Conservation (phyloP, 768 basidiomycete species). For the Terana coerulea region DNA sequence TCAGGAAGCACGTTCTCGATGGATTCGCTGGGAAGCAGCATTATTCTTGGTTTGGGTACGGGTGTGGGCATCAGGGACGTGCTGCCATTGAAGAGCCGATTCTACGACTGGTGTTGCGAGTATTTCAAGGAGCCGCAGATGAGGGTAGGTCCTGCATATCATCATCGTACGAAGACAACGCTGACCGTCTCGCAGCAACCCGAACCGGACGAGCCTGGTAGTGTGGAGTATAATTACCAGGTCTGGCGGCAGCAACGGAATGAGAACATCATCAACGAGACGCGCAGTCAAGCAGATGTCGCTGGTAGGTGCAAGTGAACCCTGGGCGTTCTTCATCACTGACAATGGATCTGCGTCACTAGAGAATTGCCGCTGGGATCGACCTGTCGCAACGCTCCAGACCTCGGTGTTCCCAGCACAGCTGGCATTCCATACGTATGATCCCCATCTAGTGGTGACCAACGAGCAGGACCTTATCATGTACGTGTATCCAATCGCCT, state of each 20-base stretch:
- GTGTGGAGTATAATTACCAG: constrained; percentile 90
- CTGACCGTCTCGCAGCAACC: constrained; percentile 58
- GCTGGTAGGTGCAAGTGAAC: constrained; percentile 59
- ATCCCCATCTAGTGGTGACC: constrained; percentile 81
- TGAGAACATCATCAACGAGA: constrained; percentile 71
- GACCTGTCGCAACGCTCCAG: constrained; percentile 62
- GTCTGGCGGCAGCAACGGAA: constrained; percentile 92
- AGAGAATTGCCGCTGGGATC: constrained; percentile 72
- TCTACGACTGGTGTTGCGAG: constrained; percentile 95
- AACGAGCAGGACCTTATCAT: constrained; percentile 85
- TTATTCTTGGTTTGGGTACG: constrained; percentile 75
- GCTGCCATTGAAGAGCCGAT: constrained; percentile 85
- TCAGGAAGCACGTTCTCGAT: constrained; percentile 75
- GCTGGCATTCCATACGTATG: constrained; percentile 89
- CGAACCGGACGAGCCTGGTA: constrained; percentile 95
- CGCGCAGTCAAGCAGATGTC: constrained; percentile 60
- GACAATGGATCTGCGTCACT: constrained; percentile 10
- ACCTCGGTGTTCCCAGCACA: constrained; percentile 59
- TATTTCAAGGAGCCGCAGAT: constrained; percentile 99
- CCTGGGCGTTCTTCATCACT: background rate
- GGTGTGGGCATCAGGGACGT: constrained; percentile 80
- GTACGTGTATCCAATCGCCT: constrained; percentile 42
- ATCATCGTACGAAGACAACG: background rate
- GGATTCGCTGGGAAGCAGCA: constrained; percentile 63
- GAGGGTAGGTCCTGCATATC: constrained; percentile 57